Base-by-base conservation (phyloP, 1,284 basidiomycete species). In the Malassezia vespertilionis region DNA sequence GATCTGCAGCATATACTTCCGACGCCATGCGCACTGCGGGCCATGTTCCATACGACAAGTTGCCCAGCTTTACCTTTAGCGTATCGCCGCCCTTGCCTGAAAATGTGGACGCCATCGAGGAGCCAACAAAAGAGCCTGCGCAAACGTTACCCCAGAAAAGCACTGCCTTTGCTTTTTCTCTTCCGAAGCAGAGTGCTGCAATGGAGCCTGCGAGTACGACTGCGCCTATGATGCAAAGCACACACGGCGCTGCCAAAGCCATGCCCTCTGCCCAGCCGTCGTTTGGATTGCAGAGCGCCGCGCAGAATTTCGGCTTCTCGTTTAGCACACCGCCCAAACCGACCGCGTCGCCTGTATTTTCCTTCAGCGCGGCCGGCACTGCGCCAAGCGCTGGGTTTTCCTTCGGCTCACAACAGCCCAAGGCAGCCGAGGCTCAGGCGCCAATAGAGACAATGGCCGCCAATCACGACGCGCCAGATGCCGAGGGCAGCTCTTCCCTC, bases 1-100 rank as follows among this genome's bases (percentile, higher is more conserved):
- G 38, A 33, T 7, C n/a, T 14, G 3, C 8, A 22, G 21, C 32
- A 33, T 17, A n/a, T 14, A 4, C 12, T 4, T 33, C 40, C 2
- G 30, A 26, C 2, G 47, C 31, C 3, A 15, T 32, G 18, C 8
- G 11, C 15, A 14, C 28, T 14, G 47, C 47, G 5, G 15, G 20
- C 5, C 7, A 26, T 1, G 28, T 43, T 17, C 20, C 40, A 3
- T 40, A 38, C 30, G 31, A 38, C 7, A 21, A 33, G 3, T 32
- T 50, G 17, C 41, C 47, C 8, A 38, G 32, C 12, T 50, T 39
- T 34, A 18, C 47, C 14, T 50, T 50, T 17, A 15, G 40, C 24
- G 36, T 44, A 7, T 10, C 40, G 3, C 33, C 32, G 5, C 27
- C 33, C 3, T 27, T 9, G 32, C 30, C 44, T 10, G 27, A 28